Evolutionary conservation across 805 yeast genomes (phyloP).

Genomic region (Saccharomycopsis sp.): DNA sequence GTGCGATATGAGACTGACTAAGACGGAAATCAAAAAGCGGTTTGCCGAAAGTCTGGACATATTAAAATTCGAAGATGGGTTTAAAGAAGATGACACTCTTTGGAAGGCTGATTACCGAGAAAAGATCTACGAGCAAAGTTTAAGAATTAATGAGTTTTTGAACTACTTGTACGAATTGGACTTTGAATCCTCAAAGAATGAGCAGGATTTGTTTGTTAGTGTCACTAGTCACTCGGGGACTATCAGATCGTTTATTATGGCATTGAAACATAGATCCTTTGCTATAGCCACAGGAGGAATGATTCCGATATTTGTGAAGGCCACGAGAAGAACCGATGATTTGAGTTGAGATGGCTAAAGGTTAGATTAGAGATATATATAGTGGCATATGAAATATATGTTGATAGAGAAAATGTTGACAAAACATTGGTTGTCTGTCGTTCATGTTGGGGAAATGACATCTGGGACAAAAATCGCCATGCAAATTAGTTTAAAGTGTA

Average conservation of each 20-base stretch:
- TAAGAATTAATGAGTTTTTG: slow-evolving; percentile 43
- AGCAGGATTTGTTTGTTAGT: slow-evolving; percentile 24
- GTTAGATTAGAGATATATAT: too few species aligned
- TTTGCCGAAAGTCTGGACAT: slow-evolving; percentile 25
- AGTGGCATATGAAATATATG: too few species aligned
- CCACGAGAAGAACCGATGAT: slow-evolving; percentile 20
- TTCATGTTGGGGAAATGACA: too few species aligned
- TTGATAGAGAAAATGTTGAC: too few species aligned
- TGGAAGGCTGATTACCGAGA: slow-evolving; percentile 42
- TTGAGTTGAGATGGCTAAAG: too few species aligned
- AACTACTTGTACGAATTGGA: slow-evolving; percentile 35
- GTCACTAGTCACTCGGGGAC: slow-evolving; percentile 40
- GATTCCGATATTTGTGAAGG: slow-evolving; percentile 49
- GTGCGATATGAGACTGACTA: slow-evolving; percentile 49
- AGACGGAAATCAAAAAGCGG: slow-evolving; percentile 33
- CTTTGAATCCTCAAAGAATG: slow-evolving; percentile 9
- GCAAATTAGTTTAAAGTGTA: too few species aligned
- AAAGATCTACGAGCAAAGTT: slow-evolving; percentile 31
- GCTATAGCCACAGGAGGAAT: slow-evolving; percentile 50
- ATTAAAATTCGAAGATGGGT: slow-evolving; percentile 38
- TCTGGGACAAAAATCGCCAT: too few species aligned
- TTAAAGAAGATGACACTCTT: slow-evolving; percentile 41
- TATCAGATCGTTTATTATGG: slow-evolving; percentile 42
- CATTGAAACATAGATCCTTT: slow-evolving; percentile 41
- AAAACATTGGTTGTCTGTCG: too few species aligned